phyloP scores from a whole-genome alignment of 2,329 filamentous ascomycete species.

The Diaporthe capsici region DNA sequence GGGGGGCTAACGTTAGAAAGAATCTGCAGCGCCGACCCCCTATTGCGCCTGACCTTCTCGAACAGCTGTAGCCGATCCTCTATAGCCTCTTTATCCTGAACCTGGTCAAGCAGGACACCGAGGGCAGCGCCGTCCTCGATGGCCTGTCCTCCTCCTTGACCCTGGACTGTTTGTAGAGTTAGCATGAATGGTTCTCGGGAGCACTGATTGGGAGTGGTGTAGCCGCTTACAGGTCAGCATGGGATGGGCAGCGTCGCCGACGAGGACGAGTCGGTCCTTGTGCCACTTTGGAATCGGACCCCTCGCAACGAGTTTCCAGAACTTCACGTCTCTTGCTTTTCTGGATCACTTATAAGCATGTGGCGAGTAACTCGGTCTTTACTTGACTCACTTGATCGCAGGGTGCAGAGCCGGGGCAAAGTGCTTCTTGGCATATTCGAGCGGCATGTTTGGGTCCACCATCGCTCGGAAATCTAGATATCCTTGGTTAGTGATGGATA shows the following conservation, averaged over 20 bases:
- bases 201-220: no score
- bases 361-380: background rate
- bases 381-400: constrained; percentile 4
- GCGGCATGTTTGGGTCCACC: constrained; percentile 18
- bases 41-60: constrained; percentile 27
- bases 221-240: constrained; percentile 18
- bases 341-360: background rate
- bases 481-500: background rate
- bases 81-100: background rate
- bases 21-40: constrained; percentile 26
- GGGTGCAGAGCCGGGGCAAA: constrained; percentile 3
- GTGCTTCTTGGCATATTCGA: constrained; percentile 21
- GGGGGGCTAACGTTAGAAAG: constrained; percentile 14
- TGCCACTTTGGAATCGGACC: constrained; percentile 18
- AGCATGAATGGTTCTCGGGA: fast-evolving
- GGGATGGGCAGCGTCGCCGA: constrained; percentile 29
- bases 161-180: background rate
- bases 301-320: constrained; percentile 27
- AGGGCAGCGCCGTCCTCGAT: constrained; percentile 26
- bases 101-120: constrained; percentile 15
- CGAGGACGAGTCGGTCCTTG: constrained; percentile 13
- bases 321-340: constrained; percentile 30
- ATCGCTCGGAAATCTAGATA: constrained; percentile 25
- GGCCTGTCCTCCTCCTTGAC: constrained; percentile 30
- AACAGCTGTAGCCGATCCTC: constrained; percentile 13